phyloP scores from a whole-genome alignment of 192 early-diverging fungal genomes.

The Coemansia interrupta region DNA sequence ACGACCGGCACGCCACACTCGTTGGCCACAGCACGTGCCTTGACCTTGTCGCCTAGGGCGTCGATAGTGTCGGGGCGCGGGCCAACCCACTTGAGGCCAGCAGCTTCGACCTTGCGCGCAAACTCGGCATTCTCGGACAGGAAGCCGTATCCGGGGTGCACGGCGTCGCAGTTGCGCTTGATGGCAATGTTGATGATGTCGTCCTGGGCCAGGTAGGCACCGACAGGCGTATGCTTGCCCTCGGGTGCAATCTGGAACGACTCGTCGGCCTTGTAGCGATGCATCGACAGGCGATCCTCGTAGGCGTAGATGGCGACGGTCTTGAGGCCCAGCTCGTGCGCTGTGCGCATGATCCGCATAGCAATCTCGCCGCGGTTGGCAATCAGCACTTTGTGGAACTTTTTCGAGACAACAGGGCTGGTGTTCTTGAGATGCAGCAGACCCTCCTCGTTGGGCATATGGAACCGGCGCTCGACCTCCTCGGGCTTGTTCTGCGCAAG shows the following conservation, averaged over 20 bases:
- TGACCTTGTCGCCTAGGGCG: constrained; percentile 91
- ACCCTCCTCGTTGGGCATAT: constrained; percentile 56
- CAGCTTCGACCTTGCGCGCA: constrained; percentile 81
- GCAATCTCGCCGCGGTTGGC: constrained; percentile 82
- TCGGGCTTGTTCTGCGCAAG: constrained; percentile 22
- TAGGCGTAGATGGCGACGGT: constrained; percentile 86
- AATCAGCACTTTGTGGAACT: constrained; percentile 55
- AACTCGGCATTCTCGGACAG: constrained; percentile 91
- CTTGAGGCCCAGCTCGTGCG: constrained; percentile 86
- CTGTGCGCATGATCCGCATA: constrained; percentile 89
- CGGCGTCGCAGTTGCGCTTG: constrained; percentile 72
- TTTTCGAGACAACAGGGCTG: constrained; percentile 41
- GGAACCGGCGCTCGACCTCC: constrained; percentile 51
- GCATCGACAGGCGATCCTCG: constrained; percentile 89
- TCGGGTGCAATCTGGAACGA: constrained; percentile 89
- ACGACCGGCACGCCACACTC: constrained; percentile 84
- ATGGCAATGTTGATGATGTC: constrained; percentile 88
- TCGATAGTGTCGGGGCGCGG: constrained; percentile 82
- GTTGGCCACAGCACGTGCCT: constrained; percentile 80
- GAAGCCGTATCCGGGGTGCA: constrained; percentile 98
- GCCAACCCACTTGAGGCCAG: constrained; percentile 90
- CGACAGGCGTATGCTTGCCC: constrained; percentile 79
- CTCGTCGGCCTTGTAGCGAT: constrained; percentile 95
- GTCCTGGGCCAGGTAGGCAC: constrained; percentile 90
- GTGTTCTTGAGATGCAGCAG: constrained; percentile 51